These are phyloP conservation scores for Orbilia ellipsospora DNA, from an alignment of 2,329 filamentous ascomycete genomes.

Conservation along the genomic window DNA sequence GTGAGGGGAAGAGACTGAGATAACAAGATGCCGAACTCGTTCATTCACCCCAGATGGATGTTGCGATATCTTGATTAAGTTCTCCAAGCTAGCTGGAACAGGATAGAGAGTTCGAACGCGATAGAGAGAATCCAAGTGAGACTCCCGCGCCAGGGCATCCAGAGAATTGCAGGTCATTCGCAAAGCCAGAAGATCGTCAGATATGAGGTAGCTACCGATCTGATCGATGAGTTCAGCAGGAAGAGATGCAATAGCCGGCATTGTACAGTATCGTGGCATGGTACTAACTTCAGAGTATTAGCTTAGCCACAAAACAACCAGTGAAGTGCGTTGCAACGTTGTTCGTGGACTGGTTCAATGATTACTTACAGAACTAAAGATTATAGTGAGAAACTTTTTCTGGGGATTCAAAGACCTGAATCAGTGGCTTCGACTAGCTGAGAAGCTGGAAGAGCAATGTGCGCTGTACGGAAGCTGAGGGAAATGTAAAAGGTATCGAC, in stretches of 20 bases:
- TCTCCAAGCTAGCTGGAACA: slow-evolving; percentile 1
- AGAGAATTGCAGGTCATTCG: slow-evolving; percentile 16
- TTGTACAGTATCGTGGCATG: no score
- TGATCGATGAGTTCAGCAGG: not conserved
- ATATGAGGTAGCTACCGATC: not conserved
- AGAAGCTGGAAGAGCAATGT: no score
- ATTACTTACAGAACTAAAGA: no score
- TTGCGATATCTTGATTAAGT: slow-evolving; percentile 16
- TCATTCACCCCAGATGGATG: slow-evolving; percentile 11
- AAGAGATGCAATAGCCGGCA: not conserved
- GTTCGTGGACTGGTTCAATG: no score
- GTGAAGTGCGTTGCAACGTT: no score
- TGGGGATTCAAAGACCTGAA: no score
- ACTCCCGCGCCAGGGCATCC: not conserved
- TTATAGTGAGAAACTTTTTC: no score
- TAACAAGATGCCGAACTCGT: not conserved
- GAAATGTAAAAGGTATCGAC: no score
- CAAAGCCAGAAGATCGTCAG: slow-evolving; percentile 29
- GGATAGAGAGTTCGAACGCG: slow-evolving; percentile 3
- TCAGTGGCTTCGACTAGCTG: no score
- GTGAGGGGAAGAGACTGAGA: not conserved
- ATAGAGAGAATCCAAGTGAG: slow-evolving; percentile 7
- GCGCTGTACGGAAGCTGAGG: no score
- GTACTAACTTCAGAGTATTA: no score
- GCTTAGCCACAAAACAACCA: no score